Evolutionary conservation across 2,329 filamentous ascomycete species (phyloP), one percentile per base, ranked within the genome.

Genomic region (Akanthomyces lecanii): DNA sequence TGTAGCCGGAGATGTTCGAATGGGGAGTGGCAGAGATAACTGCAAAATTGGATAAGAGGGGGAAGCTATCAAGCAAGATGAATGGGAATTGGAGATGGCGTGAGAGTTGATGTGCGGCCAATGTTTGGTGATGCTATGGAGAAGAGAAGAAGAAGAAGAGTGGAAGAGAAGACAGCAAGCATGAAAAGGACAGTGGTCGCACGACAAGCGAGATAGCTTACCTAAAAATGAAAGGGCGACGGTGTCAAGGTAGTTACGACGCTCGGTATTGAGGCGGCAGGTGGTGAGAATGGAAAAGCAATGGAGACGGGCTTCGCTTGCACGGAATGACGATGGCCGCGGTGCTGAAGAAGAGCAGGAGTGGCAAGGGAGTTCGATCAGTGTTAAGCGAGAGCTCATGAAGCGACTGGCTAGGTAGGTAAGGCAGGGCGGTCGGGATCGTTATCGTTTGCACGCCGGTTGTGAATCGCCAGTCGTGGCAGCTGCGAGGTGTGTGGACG

Each of bases 21-120:
- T 45, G 25, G 33, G 36, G 23, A 11, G 10, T n/a, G 16, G 60
- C 60, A 62, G 60, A 33, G 23, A 44, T 57, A 47, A 62, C 52
- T 61, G 60, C 52, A 44, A 44, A 50, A 50, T 33, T 50, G 79
- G 84, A 82, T 79, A 63, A 63, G 54, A 63, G 36, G 81, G 80
- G 79, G 79, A 76, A 82, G 81, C 79, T 84, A 83, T 80, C 78
- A 75, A 83, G 81, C 82, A 84, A 85, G 78, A 81, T 81, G 74
- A 74, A 69, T 71, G 71, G 72, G 71, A 53, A 72, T 71, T 72
- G 71, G 64, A 65, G 60, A 65, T 69, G 65, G 68, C 69, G 72
- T 72, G 73, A 68, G 78, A 79, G 78, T 59, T 45, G 54, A 53
- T 78, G 77, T 77, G 71, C 75, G 74, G 71, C 72, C 75, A 75